phyloP scores from a whole-genome alignment of 2,329 filamentous ascomycete genomes.

The Dactylellina sp. region DNA sequence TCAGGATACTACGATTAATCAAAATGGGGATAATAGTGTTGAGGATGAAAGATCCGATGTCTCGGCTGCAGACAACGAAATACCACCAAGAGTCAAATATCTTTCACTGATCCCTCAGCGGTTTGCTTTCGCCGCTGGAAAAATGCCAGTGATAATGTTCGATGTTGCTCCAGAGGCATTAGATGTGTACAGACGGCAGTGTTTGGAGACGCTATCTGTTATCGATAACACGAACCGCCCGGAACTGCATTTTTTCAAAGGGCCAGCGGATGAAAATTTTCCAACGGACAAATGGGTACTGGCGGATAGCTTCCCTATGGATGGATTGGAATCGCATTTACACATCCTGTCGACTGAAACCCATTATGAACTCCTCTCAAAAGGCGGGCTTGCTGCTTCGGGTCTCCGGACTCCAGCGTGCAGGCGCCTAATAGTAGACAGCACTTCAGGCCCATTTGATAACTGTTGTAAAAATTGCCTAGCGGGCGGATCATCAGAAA shows the following conservation, averaged over 20 bases:
- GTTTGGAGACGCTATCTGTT: slow-evolving; percentile 61
- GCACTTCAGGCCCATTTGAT: slow-evolving; percentile 12
- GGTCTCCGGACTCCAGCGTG: slow-evolving; percentile 62
- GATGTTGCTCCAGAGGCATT: slow-evolving; percentile 57
- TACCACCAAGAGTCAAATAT: slow-evolving; percentile 62
- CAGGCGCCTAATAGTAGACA: slow-evolving; percentile 58
- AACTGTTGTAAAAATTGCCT: not conserved
- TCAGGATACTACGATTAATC: slow-evolving; percentile 61
- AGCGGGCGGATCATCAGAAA: slow-evolving; percentile 26
- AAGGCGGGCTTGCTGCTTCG: slow-evolving; percentile 62
- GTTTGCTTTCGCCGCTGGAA: slow-evolving; percentile 62
- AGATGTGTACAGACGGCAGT: slow-evolving; percentile 61
- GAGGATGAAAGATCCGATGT: too few relatives aligned
- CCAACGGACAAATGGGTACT: slow-evolving; percentile 61
- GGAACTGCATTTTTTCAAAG: slow-evolving; percentile 62
- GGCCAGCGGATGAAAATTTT: slow-evolving; percentile 60
- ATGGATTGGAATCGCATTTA: slow-evolving; percentile 61
- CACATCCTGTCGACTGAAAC: slow-evolving; percentile 61
- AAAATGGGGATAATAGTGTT: not conserved
- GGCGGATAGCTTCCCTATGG: slow-evolving; percentile 61
- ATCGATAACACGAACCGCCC: slow-evolving; percentile 61
- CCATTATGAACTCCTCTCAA: slow-evolving; percentile 64
- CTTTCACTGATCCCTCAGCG: slow-evolving; percentile 63
- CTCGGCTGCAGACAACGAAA: too few relatives aligned
- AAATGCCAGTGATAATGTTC: slow-evolving; percentile 62